Percentiles rank a stretch among this genome's conserved stretches.
phyloP scores from a whole-genome alignment of 1,284 basidiomycete genomes.

The Marasmius tenuissimus region DNA sequence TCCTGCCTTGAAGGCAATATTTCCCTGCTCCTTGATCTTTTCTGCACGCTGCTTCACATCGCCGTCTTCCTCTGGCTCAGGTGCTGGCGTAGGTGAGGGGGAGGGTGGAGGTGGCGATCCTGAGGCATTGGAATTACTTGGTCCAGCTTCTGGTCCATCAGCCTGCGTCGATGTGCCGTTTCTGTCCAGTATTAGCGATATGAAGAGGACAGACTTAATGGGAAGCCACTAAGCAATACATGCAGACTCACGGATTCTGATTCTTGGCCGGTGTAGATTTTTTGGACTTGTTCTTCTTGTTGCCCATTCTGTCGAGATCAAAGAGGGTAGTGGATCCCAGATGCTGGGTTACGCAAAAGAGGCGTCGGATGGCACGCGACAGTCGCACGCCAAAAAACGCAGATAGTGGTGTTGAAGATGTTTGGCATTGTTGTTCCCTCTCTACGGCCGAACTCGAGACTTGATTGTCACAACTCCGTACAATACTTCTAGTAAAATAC shows the following conservation, averaged over 20 bases:
- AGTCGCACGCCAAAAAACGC: too few species aligned
- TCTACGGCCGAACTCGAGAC: too few species aligned
- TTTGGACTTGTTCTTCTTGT: not conserved
- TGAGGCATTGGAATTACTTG: not conserved
- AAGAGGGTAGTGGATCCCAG: too few species aligned
- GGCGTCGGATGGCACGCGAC: too few species aligned
- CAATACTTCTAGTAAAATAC: too few species aligned
- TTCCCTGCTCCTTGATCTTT: conserved; percentile 71
- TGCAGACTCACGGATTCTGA: not conserved
- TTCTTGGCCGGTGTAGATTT: not conserved
- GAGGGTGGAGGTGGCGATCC: not conserved
- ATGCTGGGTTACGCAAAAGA: too few species aligned
- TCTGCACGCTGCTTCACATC: conserved; percentile 48
- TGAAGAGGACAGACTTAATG: not conserved
- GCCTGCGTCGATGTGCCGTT: not conserved
- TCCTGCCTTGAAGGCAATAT: conserved; percentile 69
- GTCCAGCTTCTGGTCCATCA: not conserved
- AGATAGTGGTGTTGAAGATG: too few species aligned
- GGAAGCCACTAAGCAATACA: not conserved
- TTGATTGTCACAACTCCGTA: too few species aligned
- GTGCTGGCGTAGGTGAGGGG: conserved; percentile 15
- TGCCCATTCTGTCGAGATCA: not conserved
- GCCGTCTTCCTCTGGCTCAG: conserved; percentile 22
- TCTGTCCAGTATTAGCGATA: not conserved
- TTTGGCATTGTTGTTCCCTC: too few species aligned